Percentiles rank a stretch among this genome's conserved stretches.
Evolutionary conservation across 1,139 yeast genomes (phyloP).

Genomic region (Saccharomyces hybrid): DNA sequence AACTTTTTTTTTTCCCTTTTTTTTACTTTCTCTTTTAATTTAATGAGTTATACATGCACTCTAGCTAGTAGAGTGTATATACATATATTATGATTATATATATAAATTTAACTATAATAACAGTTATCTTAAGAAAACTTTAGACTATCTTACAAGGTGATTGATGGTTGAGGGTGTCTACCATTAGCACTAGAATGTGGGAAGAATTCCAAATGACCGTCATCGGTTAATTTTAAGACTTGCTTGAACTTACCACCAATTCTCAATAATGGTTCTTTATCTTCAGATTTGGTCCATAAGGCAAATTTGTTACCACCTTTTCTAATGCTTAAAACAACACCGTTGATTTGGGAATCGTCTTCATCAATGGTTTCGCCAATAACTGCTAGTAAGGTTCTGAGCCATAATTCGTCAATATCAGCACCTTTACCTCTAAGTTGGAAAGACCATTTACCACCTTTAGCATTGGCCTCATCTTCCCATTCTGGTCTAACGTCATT

Average conservation of each 20-base stretch:
- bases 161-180: slow-evolving; percentile 31
- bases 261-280: slow-evolving; percentile 50
- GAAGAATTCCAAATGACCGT: slow-evolving; percentile 30
- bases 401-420: slow-evolving; percentile 86
- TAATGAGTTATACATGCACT: background rate
- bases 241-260: slow-evolving; percentile 79
- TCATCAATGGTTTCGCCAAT: slow-evolving; percentile 94
- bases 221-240: slow-evolving; percentile 30
- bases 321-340: slow-evolving; percentile 87
- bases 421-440: slow-evolving; percentile 58
- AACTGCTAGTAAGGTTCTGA: slow-evolving; percentile 79
- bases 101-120: slow-evolving; percentile 3
- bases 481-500: slow-evolving; percentile 96
- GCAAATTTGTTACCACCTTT: slow-evolving; percentile 78
- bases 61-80: slow-evolving; percentile 1
- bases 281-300: slow-evolving; percentile 85
- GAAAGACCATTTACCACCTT: slow-evolving; percentile 94
- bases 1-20: background rate
- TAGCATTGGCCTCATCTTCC: slow-evolving; percentile 84
- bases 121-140: slow-evolving; percentile 3
- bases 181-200: slow-evolving; percentile 32
- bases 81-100: slow-evolving; percentile 4
- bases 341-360: slow-evolving; percentile 73
- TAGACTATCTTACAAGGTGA: slow-evolving; percentile 26
- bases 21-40: background rate